These are phyloP conservation scores for Orbilia javanica DNA, from an alignment of 2,329 filamentous ascomycete species.

Conservation along the genomic window DNA sequence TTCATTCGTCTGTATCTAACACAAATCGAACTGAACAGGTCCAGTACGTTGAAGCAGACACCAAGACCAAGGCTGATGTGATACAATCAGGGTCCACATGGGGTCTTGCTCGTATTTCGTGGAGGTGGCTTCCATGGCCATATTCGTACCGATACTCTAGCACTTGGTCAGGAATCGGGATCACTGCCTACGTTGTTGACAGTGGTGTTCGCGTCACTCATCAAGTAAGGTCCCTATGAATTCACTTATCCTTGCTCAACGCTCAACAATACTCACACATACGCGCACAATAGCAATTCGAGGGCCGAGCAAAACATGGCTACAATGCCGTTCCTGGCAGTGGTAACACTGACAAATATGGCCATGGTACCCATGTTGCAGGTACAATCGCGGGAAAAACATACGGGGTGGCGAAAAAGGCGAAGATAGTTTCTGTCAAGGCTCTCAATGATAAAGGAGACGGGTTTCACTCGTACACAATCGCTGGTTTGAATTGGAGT, in stretches of 20 bases:
- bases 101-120: slow-evolving; percentile 71
- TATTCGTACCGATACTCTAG: slow-evolving; percentile 63
- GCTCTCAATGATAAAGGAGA: slow-evolving; percentile 70
- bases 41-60: slow-evolving; percentile 37
- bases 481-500: slow-evolving; percentile 72
- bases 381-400: slow-evolving; percentile 74
- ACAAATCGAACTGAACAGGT: slow-evolving; percentile 7
- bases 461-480: slow-evolving; percentile 70
- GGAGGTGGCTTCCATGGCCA: slow-evolving; percentile 62
- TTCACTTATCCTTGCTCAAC: neutral
- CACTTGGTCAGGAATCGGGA: slow-evolving; percentile 63
- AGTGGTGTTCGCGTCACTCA: slow-evolving; percentile 63
- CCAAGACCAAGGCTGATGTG: neutral
- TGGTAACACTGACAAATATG: slow-evolving; percentile 68
- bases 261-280: neutral
- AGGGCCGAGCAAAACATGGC: slow-evolving; percentile 64
- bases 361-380: slow-evolving; percentile 75
- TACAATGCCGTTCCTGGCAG: slow-evolving; percentile 63
- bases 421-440: slow-evolving; percentile 72
- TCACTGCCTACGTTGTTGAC: slow-evolving; percentile 65
- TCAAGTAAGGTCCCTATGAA: slow-evolving; percentile 18
- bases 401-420: slow-evolving; percentile 74
- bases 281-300: slow-evolving; percentile 62
- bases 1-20: neutral
- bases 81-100: slow-evolving; percentile 63